These are phyloP conservation scores for Metschnikowia henanensis DNA, from an alignment of 805 yeast genomes.

Conservation along the genomic window DNA sequence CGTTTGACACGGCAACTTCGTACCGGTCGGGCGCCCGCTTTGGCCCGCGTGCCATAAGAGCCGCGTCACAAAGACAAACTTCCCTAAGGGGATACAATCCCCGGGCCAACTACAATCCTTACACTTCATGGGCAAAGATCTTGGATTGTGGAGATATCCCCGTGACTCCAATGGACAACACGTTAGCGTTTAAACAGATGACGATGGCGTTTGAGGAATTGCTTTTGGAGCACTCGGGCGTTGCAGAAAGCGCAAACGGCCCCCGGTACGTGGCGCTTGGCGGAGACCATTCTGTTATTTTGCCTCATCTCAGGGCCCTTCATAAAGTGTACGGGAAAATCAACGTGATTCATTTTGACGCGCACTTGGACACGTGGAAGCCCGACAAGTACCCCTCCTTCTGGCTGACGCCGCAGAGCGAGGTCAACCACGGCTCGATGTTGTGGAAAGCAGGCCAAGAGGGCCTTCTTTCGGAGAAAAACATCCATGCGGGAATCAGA, in stretches of 20 bases:
- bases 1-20: constrained; percentile 81
- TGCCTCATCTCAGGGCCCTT: constrained; percentile 71
- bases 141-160: constrained; percentile 61
- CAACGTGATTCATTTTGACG: constrained; percentile 79
- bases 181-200: constrained; percentile 54
- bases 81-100: constrained; percentile 68
- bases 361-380: constrained; percentile 81
- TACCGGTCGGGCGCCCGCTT: constrained; percentile 82
- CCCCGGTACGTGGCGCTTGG: constrained; percentile 70
- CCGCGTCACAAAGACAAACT: constrained; percentile 71
- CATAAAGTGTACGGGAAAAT: constrained; percentile 61
- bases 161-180: constrained; percentile 58
- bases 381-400: constrained; percentile 68
- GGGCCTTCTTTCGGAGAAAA: constrained; percentile 56
- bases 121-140: constrained; percentile 49
- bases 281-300: constrained; percentile 78
- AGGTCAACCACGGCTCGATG: constrained; percentile 84
- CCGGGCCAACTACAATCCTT: constrained; percentile 58
- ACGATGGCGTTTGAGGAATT: constrained; percentile 55
- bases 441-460: constrained; percentile 78
- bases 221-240: constrained; percentile 39
- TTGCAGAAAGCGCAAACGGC: constrained; percentile 12
- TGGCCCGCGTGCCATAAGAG: constrained; percentile 73
- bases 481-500: constrained; percentile 76
- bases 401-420: constrained; percentile 57